Conservation (phyloP, 169 alveolate genomes). For the Plasmodium cynomolgi region DNA sequence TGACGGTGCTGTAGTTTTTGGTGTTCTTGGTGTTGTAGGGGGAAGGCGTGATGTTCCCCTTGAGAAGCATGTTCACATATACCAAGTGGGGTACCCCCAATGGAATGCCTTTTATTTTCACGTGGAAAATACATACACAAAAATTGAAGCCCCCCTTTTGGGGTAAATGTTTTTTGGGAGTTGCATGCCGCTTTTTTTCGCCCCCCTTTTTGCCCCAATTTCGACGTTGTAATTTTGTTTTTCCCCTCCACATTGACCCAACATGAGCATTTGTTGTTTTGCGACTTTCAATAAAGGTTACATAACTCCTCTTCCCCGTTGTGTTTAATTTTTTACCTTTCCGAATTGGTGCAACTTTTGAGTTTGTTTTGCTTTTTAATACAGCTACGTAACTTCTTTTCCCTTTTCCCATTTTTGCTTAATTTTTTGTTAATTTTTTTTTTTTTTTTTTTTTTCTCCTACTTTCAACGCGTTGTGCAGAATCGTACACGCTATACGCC, state of each 20-base stretch:
- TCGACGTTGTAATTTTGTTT: not conserved
- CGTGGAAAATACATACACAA: not conserved
- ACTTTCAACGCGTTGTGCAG: not conserved
- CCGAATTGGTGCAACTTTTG: not conserved
- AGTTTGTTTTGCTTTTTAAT: not conserved
- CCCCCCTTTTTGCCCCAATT: not conserved
- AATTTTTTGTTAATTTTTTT: not conserved
- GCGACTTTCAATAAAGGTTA: not conserved
- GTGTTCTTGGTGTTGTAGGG: not conserved
- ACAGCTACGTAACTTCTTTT: not conserved
- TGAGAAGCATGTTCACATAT: not conserved
- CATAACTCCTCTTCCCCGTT: not conserved
- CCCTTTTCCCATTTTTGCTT: not conserved
- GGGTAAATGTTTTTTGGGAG: not conserved
- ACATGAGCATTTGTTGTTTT: not conserved
- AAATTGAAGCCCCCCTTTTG: not conserved
- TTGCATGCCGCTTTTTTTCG: not conserved
- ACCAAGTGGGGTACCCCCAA: not conserved
- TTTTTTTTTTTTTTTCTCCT: not conserved
- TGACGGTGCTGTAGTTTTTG: not conserved
- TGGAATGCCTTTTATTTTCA: not conserved
- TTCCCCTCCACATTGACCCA: not conserved
- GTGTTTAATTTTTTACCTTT: slow-evolving; percentile 1
- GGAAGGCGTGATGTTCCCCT: not conserved
- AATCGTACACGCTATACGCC: not conserved